Base-by-base conservation (phyloP, 2,329 filamentous ascomycete species). In the Xylariales sp. region DNA sequence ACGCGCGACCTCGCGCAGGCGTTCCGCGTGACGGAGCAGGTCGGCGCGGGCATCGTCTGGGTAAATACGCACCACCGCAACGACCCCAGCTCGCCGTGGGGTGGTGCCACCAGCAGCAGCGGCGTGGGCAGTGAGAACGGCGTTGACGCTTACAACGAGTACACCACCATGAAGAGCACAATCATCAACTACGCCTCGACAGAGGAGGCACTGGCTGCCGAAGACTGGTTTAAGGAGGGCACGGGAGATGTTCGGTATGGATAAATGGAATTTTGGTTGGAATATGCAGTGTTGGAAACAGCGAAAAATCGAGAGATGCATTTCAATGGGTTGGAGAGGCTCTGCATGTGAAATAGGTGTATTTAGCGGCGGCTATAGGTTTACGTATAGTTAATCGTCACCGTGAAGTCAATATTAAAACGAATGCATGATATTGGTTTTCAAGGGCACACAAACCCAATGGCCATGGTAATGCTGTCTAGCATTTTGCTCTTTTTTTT, bases 71-170 rank as follows among this genome's bases (percentile, higher is more conserved):
- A 87, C 57, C 82, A 87, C 53, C 70, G 82, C 23, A 87, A 86
- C 48, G 83, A 86, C 47, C 82, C 83, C 0, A 81, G 80, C 47
- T 81, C 80, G 41, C 79, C 83, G 1, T 83, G 83, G 82, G 83
- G 83, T 18, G 79, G 82, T 2, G 65, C 75, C 20, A 78, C 79
- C 48, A 66, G 65, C 24, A 69, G 74, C 2, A 81, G 77, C 46
- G 83, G 83, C 1, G 72, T 87, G 1, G 83, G 83, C 2, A 86
- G 81, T 43, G 84, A 88, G 64, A 87, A 88, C 50, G 83, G 83
- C 0, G 48, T 80, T 1, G 83, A 83, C 50, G 76, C 79, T 0
- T 81, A 76, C 48, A 64, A 74, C 34, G 69, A 70, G 1, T 81
- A 80, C 47, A 78, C 76, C 1, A 74, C 54, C 21, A 71, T 71